Percentiles rank a stretch among this genome's conserved stretches.
These are phyloP conservation scores for Phytophthora gonapodyides DNA, from an alignment of 352 stramenopile genomes.

Conservation along the genomic window DNA sequence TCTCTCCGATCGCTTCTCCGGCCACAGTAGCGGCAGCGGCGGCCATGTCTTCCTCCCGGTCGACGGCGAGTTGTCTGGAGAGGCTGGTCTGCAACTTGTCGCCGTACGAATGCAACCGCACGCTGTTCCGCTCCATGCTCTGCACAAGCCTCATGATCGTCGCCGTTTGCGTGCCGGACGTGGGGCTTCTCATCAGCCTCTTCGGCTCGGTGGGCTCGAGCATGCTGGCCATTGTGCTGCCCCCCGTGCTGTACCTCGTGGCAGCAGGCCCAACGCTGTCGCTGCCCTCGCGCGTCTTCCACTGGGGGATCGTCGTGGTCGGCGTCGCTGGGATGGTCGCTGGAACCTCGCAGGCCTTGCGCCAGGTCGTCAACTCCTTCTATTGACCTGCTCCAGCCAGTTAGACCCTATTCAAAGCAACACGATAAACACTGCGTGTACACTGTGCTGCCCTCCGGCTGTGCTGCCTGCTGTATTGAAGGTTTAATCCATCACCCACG, in stretches of 20 bases:
- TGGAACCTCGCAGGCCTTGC: conserved; percentile 58
- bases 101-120: conserved; percentile 81
- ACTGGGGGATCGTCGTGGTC: conserved; percentile 57
- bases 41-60: conserved; percentile 20
- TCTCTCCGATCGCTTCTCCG: conserved; percentile 34
- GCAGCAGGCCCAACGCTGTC: conserved; percentile 45
- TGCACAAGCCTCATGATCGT: conserved; percentile 76
- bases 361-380: conserved; percentile 52
- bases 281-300: conserved; percentile 40
- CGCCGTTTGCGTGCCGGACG: conserved; percentile 73
- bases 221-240: conserved; percentile 82
- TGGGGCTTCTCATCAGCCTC: conserved; percentile 76
- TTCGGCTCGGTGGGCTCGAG: conserved; percentile 82
- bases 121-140: conserved; percentile 83
- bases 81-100: conserved; percentile 54
- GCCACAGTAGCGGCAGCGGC: conserved; percentile 24
- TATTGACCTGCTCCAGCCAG: conserved; percentile 26
- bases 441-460: conserved; percentile 15
- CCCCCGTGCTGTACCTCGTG: conserved; percentile 64
- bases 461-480: conserved; percentile 27
- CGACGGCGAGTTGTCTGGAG: conserved; percentile 41
- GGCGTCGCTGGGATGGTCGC: conserved; percentile 70
- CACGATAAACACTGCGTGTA: conserved; percentile 21
- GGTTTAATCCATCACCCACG: conserved; percentile 10
- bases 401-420: conserved; percentile 24